Percentiles rank a stretch among this genome's conserved stretches.
Evolutionary conservation across 2,329 filamentous ascomycete genomes (phyloP).

Genomic region (Penicillium expansum): DNA sequence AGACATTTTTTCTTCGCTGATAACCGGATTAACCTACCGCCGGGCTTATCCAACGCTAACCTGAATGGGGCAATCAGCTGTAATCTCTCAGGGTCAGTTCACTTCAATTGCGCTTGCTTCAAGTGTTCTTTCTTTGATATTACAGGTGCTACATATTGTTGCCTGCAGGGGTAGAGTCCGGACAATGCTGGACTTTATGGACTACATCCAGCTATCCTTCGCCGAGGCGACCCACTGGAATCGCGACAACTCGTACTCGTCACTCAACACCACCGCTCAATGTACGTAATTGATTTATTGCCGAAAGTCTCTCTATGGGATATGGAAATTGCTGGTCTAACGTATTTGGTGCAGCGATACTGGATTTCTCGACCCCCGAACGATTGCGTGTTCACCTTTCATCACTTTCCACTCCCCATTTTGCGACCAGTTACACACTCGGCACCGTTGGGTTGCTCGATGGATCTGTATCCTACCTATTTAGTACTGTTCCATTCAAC

Average conservation of each 20-base stretch:
- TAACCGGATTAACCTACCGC: conserved; percentile 38
- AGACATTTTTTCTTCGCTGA: conserved; percentile 40
- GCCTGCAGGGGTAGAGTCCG: conserved; percentile 1
- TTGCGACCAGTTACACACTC: conserved; percentile 89
- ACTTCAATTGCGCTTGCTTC: background rate
- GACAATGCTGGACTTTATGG: conserved; percentile 93
- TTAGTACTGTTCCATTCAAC: conserved; percentile 77
- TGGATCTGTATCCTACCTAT: conserved; percentile 95
- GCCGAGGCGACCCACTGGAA: conserved; percentile 85
- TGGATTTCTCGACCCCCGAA: conserved; percentile 83
- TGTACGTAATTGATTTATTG: conserved; percentile 47
- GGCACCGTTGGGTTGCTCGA: conserved; percentile 88
- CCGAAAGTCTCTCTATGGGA: background rate
- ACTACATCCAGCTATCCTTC: conserved; percentile 90
- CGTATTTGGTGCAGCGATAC: conserved; percentile 58
- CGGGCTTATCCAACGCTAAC: conserved; percentile 39
- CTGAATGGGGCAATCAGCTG: conserved; percentile 35
- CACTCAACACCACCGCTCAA: conserved; percentile 78
- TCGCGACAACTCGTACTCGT: conserved; percentile 85
- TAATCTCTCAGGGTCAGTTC: background rate
- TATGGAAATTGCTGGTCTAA: background rate
- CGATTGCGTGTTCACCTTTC: conserved; percentile 84
- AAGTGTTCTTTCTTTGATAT: background rate
- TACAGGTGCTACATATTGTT: background rate
- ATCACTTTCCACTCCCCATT: conserved; percentile 86